These are phyloP conservation scores for Microthlaspi erraticum DNA, from an alignment of 345 rosid species.

Conservation along the genomic window DNA sequence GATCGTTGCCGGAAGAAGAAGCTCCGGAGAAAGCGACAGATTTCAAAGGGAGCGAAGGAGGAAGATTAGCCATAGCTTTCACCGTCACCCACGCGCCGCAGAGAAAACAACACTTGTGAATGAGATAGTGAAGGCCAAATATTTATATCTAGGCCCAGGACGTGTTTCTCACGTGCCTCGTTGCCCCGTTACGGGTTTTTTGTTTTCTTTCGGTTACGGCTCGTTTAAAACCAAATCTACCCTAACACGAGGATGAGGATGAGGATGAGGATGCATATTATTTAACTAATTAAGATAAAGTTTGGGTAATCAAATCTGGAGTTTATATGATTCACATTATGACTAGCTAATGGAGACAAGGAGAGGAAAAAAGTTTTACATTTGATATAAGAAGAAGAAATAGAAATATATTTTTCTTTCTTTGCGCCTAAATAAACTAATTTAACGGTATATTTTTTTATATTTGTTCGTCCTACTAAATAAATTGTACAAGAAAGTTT, in stretches of 20 bases:
- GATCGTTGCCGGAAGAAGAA: constrained; percentile 56
- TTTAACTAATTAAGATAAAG: background rate
- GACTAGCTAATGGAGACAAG: background rate
- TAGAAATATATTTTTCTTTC: background rate
- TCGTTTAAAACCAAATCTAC: background rate
- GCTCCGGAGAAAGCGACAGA: constrained; percentile 48
- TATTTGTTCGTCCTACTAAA: background rate
- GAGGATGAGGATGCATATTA: background rate
- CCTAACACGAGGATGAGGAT: background rate
- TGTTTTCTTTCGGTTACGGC: constrained; percentile 13
- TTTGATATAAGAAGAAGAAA: background rate
- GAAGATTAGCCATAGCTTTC: constrained; percentile 65
- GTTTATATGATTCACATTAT: background rate
- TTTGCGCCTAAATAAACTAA: background rate
- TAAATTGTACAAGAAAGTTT: background rate
- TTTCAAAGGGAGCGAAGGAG: constrained; percentile 60
- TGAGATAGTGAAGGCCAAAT: background rate
- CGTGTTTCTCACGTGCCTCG: constrained; percentile 35
- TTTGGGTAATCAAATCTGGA: background rate
- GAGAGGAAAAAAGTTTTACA: background rate
- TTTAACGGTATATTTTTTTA: background rate
- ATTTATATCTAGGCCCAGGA: constrained; percentile 33
- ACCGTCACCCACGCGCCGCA: constrained; percentile 33
- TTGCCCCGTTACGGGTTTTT: constrained; percentile 10
- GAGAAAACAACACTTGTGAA: constrained; percentile 1